phyloP scores from a whole-genome alignment of 192 early-diverging fungal genomes.

The Globomyces pollinis-pini region DNA sequence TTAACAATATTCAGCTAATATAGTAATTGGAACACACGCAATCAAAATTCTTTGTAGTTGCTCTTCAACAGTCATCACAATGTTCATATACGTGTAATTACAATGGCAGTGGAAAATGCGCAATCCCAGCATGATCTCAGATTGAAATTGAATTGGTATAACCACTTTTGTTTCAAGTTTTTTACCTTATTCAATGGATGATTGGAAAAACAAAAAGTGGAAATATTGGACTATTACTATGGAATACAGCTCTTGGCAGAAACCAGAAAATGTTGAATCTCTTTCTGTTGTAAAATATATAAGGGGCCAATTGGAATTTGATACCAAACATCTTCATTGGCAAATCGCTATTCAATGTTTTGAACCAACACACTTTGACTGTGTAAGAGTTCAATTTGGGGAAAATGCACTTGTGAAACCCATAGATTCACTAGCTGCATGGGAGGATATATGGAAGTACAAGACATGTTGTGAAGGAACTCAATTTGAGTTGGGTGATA shows the following conservation, averaged over 20 bases:
- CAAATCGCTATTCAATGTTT: neutral
- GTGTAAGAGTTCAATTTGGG: neutral
- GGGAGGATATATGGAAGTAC: neutral
- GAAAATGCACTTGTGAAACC: neutral
- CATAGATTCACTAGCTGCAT: neutral
- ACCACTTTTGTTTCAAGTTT: too few species aligned
- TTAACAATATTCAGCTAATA: too few species aligned
- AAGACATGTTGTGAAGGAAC: neutral
- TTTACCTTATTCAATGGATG: constrained; percentile 17
- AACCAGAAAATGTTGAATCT: neutral
- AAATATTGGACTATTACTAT: neutral
- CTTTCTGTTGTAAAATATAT: neutral
- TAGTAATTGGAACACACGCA: too few species aligned
- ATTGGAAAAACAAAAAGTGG: too few species aligned
- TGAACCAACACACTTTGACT: neutral
- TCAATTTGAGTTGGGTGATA: neutral
- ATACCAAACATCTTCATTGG: neutral
- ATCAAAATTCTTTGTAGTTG: too few species aligned
- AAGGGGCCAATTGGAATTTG: neutral
- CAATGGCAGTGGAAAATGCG: too few species aligned
- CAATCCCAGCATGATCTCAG: too few species aligned
- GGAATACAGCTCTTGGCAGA: neutral
- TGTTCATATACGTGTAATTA: too few species aligned
- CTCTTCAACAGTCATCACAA: too few species aligned
- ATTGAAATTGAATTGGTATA: too few species aligned